Evolutionary conservation across 2,329 filamentous ascomycete genomes (phyloP), one percentile per base, ranked within the genome.

Genomic region (Boeremia lycopersici): DNA sequence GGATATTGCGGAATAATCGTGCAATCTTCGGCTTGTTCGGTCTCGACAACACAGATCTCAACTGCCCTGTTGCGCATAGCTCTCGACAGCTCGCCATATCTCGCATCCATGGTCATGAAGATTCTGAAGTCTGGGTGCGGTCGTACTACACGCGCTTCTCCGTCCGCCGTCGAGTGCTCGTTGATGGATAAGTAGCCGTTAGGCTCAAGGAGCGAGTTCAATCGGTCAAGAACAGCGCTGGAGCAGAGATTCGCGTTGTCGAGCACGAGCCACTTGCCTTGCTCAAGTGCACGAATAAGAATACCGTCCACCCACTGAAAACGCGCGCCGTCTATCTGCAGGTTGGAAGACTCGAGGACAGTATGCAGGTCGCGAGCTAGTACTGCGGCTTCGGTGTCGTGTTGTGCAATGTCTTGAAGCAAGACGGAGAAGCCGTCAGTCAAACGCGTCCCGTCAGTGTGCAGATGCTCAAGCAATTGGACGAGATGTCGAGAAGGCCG

Each of bases 231-330:
- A 1, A 99, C 95, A 6, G 93, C 96, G 23, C 93, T 89, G 68
- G 89, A 97, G 78, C 96, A 99, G 53, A 99, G 83, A 69, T 99
- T 99, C 56, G 96, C 95, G 74, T 99, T 97, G 75, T 99, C 95
- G 19, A 99, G 85, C 10, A 99, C 88, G 15, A 99, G 81, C 95
- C 95, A 99, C 57, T 92, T 85, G 12, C 95, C 95, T 63, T 88
- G 81, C 68, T 96, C 84, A 10, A 98, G 81, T 36, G 95, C 93
- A 65, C 92, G 89, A 42, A 98, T 89, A 38, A 99, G 87, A 42
- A 96, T 85, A 53, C 96, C 95, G 71, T 99, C 93, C 2, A 96
- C 86, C 95, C 95, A 99, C 73, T 96, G 91, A 70, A 99, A 99
- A 2, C 89, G 88, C 19, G 92, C 91, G 59, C 88, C 88, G 19